Evolutionary conservation across 345 rosid genomes (phyloP).

Genomic region (Hypericum androsaemum): DNA sequence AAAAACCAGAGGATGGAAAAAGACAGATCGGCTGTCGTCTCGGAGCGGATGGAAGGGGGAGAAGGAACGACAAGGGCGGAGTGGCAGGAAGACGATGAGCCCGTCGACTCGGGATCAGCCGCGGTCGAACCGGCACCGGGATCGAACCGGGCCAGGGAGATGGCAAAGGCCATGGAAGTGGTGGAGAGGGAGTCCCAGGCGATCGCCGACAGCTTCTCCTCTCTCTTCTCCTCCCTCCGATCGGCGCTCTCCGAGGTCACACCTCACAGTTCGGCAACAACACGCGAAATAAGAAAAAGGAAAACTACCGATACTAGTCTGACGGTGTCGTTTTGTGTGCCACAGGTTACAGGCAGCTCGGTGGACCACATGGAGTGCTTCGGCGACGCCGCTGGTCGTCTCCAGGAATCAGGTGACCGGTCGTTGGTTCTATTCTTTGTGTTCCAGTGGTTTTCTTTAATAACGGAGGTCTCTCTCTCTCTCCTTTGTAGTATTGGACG

Average conservation of each 20-base stretch:
- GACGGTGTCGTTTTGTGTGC: neutral
- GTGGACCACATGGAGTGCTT: slow-evolving; percentile 83
- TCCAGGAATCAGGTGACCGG: slow-evolving; percentile 63
- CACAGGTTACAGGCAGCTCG: slow-evolving; percentile 54
- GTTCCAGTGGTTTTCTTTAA: neutral
- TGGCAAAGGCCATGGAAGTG: slow-evolving; percentile 55
- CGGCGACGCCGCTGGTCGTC: slow-evolving; percentile 65
- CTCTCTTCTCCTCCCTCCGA: slow-evolving; percentile 76
- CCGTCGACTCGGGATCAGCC: neutral
- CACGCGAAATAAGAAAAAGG: neutral
- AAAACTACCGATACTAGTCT: neutral
- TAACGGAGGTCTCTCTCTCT: slow-evolving; percentile 1
- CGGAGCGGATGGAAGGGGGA: neutral
- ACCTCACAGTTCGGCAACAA: neutral
- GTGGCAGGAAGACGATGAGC: neutral
- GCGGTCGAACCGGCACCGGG: slow-evolving; percentile 15
- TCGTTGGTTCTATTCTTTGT: neutral
- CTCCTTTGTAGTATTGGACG: slow-evolving; percentile 55
- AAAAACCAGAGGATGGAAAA: too few species aligned
- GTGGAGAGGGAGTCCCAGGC: slow-evolving; percentile 79
- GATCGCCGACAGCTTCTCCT: slow-evolving; percentile 74
- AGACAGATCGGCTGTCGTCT: neutral
- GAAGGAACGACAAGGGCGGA: neutral
- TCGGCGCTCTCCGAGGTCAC: slow-evolving; percentile 71
- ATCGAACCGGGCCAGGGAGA: slow-evolving; percentile 31